phyloP scores from a whole-genome alignment of 192 early-diverging fungal genomes.

The Gonapodya prolifera region DNA sequence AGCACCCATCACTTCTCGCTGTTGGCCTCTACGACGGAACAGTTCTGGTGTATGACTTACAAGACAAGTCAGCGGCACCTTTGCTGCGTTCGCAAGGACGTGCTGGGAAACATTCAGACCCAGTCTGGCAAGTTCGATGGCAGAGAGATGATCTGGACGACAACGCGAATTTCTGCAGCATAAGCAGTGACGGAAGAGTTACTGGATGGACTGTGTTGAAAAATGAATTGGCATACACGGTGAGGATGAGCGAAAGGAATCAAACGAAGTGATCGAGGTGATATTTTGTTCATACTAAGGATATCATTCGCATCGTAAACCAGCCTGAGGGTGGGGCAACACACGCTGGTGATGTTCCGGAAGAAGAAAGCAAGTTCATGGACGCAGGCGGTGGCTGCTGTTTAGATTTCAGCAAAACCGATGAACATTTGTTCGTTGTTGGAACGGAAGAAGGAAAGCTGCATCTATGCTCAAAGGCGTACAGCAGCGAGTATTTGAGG shows the following conservation, averaged over 20 bases:
- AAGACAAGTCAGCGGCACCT: neutral
- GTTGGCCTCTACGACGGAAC: constrained; percentile 49
- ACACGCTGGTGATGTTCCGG: too few relatives aligned
- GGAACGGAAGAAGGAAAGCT: constrained; percentile 53
- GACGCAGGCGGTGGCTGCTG: constrained; percentile 39
- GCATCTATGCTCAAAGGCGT: constrained; percentile 47
- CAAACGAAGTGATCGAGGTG: neutral
- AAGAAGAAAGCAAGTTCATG: constrained; percentile 33
- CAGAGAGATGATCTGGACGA: constrained; percentile 55
- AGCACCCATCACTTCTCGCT: constrained; percentile 48
- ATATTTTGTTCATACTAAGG: constrained; percentile 11
- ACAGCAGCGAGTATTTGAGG: constrained; percentile 40
- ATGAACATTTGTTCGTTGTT: constrained; percentile 46
- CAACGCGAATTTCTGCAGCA: constrained; percentile 46
- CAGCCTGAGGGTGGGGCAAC: constrained; percentile 25
- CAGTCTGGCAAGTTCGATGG: constrained; percentile 28
- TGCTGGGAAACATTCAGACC: neutral
- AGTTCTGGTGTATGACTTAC: constrained; percentile 41
- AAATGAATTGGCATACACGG: constrained; percentile 41
- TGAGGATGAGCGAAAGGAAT: too few relatives aligned
- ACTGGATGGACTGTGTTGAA: constrained; percentile 48
- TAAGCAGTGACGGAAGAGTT: constrained; percentile 44
- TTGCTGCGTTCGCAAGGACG: constrained; percentile 4
- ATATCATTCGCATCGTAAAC: constrained; percentile 4
- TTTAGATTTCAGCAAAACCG: constrained; percentile 46